These are phyloP conservation scores for Eucalyptus regnans DNA, from an alignment of 345 rosid genomes.

Conservation along the genomic window DNA sequence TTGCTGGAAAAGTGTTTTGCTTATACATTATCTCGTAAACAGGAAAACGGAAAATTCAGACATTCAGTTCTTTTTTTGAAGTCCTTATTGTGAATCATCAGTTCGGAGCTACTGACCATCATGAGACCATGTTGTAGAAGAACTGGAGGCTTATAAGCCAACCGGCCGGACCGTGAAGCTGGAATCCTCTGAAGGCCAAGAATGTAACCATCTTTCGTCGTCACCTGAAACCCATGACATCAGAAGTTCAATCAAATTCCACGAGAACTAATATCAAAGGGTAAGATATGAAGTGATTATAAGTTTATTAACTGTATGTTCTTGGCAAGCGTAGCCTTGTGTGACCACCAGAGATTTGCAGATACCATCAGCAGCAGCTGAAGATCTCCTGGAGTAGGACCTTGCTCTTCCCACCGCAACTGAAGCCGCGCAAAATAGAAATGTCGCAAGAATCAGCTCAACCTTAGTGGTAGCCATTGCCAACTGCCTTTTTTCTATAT, in stretches of 20 bases:
- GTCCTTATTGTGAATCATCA: background rate
- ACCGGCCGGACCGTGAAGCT: background rate
- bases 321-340: slow-evolving; percentile 19
- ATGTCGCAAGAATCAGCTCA: background rate
- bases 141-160: slow-evolving; percentile 31
- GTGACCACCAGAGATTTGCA: slow-evolving; percentile 16
- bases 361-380: background rate
- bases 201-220: slow-evolving; percentile 39
- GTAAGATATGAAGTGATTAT: background rate
- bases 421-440: background rate
- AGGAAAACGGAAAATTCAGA: background rate
- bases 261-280: background rate
- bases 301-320: slow-evolving; percentile 5
- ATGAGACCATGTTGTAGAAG: slow-evolving; percentile 39
- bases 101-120: slow-evolving; percentile 4
- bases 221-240: slow-evolving; percentile 14
- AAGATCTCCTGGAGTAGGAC: background rate
- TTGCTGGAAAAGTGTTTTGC: background rate
- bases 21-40: background rate
- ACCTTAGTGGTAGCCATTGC: background rate
- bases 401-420: slow-evolving; percentile 5
- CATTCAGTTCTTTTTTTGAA: background rate
- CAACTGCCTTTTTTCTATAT: background rate
- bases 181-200: slow-evolving; percentile 38
- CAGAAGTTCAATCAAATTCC: background rate